Evolutionary conservation across 2,329 filamentous ascomycete genomes (phyloP).

Genomic region (Apiospora phragmitis): DNA sequence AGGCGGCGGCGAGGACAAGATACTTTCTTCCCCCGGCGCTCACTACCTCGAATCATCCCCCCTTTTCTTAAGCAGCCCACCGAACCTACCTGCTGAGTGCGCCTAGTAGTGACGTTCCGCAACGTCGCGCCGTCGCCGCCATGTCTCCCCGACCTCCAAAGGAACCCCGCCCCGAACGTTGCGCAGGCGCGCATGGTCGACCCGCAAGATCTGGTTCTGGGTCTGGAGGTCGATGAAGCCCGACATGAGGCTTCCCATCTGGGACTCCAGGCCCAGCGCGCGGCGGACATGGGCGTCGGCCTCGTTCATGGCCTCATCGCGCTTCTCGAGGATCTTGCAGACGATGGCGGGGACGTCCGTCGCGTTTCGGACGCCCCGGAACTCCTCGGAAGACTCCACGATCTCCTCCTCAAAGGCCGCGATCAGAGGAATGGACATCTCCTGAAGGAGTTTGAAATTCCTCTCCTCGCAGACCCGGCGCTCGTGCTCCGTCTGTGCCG

Average conservation of each 20-base stretch:
- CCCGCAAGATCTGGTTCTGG: background rate
- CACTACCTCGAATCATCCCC: background rate
- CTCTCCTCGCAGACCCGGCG: background rate
- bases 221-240: background rate
- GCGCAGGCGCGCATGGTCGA: background rate
- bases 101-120: background rate
- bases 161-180: background rate
- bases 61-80: background rate
- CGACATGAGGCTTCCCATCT: background rate
- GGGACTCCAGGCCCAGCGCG: background rate
- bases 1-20: background rate
- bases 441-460: background rate
- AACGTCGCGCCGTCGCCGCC: background rate
- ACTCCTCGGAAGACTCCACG: background rate
- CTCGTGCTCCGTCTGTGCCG: background rate
- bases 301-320: background rate
- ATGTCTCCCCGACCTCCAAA: background rate
- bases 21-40: background rate
- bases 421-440: background rate
- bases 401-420: background rate
- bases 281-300: background rate
- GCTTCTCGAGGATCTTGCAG: slow-evolving; percentile 5
- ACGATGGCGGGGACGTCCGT: background rate
- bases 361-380: background rate
- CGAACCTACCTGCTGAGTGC: background rate